phyloP scores from a whole-genome alignment of 2,329 filamentous ascomycete species.

The Penicillium paneum region DNA sequence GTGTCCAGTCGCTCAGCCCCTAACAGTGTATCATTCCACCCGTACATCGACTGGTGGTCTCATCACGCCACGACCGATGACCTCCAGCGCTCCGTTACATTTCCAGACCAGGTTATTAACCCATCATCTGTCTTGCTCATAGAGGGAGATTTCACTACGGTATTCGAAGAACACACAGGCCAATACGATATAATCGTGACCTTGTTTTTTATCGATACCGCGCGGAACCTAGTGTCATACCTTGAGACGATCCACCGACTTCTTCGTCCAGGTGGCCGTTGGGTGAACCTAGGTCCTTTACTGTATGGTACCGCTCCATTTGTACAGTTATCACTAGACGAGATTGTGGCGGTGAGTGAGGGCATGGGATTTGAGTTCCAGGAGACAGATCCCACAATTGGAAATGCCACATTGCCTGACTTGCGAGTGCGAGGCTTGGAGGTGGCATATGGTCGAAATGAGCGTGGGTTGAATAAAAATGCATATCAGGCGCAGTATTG shows the following conservation, averaged over 20 bases:
- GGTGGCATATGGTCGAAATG: constrained; percentile 54
- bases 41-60: constrained; percentile 57
- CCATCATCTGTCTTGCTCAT: constrained; percentile 39
- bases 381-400: constrained; percentile 43
- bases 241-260: constrained; percentile 53
- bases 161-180: constrained; percentile 24
- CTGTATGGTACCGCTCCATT: constrained; percentile 55
- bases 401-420: constrained; percentile 43
- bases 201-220: constrained; percentile 61
- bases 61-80: constrained; percentile 52
- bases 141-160: constrained; percentile 57
- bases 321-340: constrained; percentile 55
- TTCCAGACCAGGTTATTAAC: constrained; percentile 45
- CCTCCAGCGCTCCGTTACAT: constrained; percentile 47
- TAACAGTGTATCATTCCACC: constrained; percentile 39
- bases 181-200: constrained; percentile 53
- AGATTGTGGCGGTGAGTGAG: constrained; percentile 50
- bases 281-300: constrained; percentile 57
- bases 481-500: constrained; percentile 56
- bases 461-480: constrained; percentile 50
- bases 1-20: constrained; percentile 36
- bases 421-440: constrained; percentile 46
- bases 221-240: constrained; percentile 55
- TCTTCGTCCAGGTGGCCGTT: constrained; percentile 49
- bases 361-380: constrained; percentile 53